phyloP scores from a whole-genome alignment of 805 yeast species.

The Cyberlindnera lachancei region DNA sequence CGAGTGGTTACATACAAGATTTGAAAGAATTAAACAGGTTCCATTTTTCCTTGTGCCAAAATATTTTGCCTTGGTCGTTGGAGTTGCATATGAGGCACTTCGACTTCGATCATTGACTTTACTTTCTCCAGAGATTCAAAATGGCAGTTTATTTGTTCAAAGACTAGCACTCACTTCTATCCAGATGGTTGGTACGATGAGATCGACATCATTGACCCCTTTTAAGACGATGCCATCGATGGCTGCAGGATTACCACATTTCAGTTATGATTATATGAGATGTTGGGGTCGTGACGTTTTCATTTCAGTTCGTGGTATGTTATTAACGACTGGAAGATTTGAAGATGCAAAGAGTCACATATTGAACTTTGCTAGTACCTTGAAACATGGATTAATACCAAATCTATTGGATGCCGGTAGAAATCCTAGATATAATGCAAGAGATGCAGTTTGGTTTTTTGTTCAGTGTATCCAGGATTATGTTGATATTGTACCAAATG shows the following conservation, averaged over 20 bases:
- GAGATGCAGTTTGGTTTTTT: conserved; percentile 97
- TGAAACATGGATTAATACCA: conserved; percentile 94
- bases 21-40: conserved; percentile 51
- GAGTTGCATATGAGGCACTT: conserved; percentile 78
- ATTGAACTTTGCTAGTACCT: conserved; percentile 78
- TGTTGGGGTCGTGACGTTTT: conserved; percentile 99
- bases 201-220: conserved; percentile 71
- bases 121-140: conserved; percentile 47
- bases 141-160: conserved; percentile 68
- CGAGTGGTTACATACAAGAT: conserved; percentile 62
- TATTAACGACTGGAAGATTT: conserved; percentile 68
- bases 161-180: conserved; percentile 72
- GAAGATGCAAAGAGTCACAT: conserved; percentile 80
- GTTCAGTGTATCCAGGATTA: conserved; percentile 86
- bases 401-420: conserved; percentile 87
- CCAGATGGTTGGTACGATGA: conserved; percentile 76
- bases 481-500: conserved; percentile 58
- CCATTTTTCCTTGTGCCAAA: conserved; percentile 84
- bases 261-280: conserved; percentile 85
- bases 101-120: conserved; percentile 56
- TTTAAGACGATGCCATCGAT: conserved; percentile 54
- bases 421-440: conserved; percentile 90
- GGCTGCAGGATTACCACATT: conserved; percentile 97
- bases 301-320: conserved; percentile 74
- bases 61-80: conserved; percentile 76